These are phyloP conservation scores for Aspergillus persii DNA, from an alignment of 2,329 filamentous ascomycete species.

Conservation along the genomic window DNA sequence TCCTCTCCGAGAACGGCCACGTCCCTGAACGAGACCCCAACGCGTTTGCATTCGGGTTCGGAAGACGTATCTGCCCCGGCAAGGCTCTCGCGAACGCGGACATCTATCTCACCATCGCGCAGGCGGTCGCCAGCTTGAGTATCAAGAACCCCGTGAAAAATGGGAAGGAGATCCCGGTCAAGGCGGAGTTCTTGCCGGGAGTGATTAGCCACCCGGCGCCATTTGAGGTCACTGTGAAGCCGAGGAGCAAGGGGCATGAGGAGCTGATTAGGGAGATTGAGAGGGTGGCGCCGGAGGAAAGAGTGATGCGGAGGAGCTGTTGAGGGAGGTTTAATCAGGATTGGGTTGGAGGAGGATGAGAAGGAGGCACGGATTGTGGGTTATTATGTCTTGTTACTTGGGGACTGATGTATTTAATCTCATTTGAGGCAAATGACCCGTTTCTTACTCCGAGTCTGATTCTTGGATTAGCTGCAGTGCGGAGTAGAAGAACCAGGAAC, in stretches of 20 bases:
- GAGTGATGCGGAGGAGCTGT: conserved; percentile 8
- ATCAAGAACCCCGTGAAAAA: conserved; percentile 17
- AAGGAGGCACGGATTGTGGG: no score
- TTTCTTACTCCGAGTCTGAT: no score
- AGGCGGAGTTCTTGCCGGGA: conserved; percentile 14
- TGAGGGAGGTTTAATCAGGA: neutral
- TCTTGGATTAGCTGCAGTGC: no score
- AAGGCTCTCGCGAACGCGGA: conserved; percentile 18
- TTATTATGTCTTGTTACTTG: no score
- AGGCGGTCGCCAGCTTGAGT: conserved; percentile 17
- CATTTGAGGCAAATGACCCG: no score
- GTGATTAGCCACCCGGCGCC: conserved; percentile 12
- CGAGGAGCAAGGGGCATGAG: conserved; percentile 11
- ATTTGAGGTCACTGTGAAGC: conserved; percentile 8
- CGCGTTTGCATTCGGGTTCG: conserved; percentile 24
- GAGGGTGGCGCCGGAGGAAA: conserved; percentile 9
- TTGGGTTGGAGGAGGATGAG: no score
- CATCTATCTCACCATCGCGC: conserved; percentile 18
- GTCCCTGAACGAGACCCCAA: conserved; percentile 39
- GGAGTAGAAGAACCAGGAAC: no score
- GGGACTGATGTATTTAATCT: no score
- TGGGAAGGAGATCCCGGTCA: conserved; percentile 12
- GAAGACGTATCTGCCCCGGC: conserved; percentile 22
- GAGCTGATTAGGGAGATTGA: conserved; percentile 11
- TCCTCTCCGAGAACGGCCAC: conserved; percentile 30